Evolutionary conservation across 2,329 filamentous ascomycete species (phyloP).

Genomic region (Claviceps sp.): DNA sequence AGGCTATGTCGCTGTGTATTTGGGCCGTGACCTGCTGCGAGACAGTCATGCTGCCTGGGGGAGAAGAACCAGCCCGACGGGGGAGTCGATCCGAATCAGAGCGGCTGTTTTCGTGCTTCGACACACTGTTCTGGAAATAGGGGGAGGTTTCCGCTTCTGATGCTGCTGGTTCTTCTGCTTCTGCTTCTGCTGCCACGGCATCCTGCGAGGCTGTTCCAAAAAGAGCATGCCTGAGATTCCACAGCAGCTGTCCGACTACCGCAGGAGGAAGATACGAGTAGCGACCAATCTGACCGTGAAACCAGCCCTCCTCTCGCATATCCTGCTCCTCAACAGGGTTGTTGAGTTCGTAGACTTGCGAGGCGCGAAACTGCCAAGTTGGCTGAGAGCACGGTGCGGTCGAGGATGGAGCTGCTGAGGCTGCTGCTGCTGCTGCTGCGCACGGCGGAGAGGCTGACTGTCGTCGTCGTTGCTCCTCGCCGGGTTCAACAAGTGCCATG

Average conservation of each 20-base stretch:
- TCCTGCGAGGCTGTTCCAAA: conserved; percentile 16
- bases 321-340: conserved; percentile 38
- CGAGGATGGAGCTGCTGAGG: background rate
- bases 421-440: background rate
- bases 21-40: conserved; percentile 41
- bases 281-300: conserved; percentile 34
- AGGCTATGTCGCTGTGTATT: conserved; percentile 31
- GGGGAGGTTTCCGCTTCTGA: background rate
- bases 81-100: background rate
- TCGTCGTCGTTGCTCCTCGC: conserved; percentile 15
- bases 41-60: conserved; percentile 20
- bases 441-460: conserved; percentile 19
- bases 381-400: background rate
- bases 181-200: background rate
- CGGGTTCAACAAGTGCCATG: conserved; percentile 40
- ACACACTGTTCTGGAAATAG: background rate
- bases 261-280: conserved; percentile 43
- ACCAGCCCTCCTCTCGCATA: conserved; percentile 42
- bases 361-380: conserved; percentile 16
- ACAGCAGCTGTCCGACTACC: conserved; percentile 42
- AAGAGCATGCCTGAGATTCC: conserved; percentile 42
- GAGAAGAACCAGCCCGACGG: background rate
- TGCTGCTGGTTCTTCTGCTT: too few species aligned
- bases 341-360: conserved; percentile 48
- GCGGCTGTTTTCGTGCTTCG: background rate